These are phyloP conservation scores for Cyclospora cayetanensis DNA, from an alignment of 169 alveolate species.

Conservation along the genomic window DNA sequence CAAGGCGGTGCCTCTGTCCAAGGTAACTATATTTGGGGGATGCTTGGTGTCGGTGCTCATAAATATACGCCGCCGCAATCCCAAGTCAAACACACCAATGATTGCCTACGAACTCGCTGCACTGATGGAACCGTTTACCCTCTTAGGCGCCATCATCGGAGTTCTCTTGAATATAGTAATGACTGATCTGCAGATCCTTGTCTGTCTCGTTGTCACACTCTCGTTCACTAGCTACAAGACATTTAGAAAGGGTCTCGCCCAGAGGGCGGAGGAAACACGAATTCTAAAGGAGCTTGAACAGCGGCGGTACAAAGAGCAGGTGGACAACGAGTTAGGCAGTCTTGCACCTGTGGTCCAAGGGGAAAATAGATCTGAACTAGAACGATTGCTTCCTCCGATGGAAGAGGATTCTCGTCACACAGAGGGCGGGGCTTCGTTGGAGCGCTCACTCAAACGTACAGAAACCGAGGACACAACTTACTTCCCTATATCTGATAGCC, in stretches of 20 bases:
- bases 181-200: conserved; percentile 60
- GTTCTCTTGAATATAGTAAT: conserved; percentile 66
- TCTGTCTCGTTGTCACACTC: conserved; percentile 39
- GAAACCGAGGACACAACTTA: conserved; percentile 25
- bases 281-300: neutral
- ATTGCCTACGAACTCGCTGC: conserved; percentile 64
- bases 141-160: conserved; percentile 68
- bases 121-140: conserved; percentile 70
- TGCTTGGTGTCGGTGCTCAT: conserved; percentile 48
- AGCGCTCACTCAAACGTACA: neutral
- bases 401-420: neutral
- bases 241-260: conserved; percentile 51
- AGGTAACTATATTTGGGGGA: conserved; percentile 69
- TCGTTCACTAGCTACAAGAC: conserved; percentile 69
- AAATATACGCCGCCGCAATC: conserved; percentile 49
- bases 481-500: neutral
- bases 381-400: neutral
- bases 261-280: conserved; percentile 49
- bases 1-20: conserved; percentile 71
- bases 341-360: neutral
- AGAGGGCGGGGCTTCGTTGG: neutral
- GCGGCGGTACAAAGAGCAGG: neutral
- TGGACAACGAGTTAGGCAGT: neutral
- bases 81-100: conserved; percentile 27
- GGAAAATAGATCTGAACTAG: conserved; percentile 15